These are phyloP conservation scores for Kwoniella sp. DNA, from an alignment of 768 basidiomycete species.

Conservation along the genomic window DNA sequence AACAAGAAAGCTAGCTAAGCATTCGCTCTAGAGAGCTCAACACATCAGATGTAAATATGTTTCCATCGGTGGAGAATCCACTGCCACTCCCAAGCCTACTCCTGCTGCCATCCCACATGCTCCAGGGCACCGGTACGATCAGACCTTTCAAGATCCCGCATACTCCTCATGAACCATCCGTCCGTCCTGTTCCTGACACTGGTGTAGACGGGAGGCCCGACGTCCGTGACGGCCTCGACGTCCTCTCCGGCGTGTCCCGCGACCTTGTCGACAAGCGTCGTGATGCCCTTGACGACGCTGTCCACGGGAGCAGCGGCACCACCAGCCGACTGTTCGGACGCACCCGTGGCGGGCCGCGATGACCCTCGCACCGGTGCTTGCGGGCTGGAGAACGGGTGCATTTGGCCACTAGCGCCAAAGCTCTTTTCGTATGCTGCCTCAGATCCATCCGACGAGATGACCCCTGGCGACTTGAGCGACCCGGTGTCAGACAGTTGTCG, in stretches of 20 bases:
- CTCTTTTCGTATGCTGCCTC: constrained; percentile 16
- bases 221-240: constrained; percentile 1
- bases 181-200: constrained; percentile 16
- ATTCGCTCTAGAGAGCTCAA: too few relatives aligned
- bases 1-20: background rate
- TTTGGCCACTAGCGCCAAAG: constrained; percentile 7
- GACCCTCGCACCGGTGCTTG: constrained; percentile 9
- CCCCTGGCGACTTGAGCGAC: constrained; percentile 6
- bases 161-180: constrained; percentile 33
- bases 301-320: constrained; percentile 9
- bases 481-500: constrained; percentile 6
- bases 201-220: constrained; percentile 14
- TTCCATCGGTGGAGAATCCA: too few relatives aligned
- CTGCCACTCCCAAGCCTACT: background rate
- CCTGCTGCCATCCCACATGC: constrained; percentile 13
- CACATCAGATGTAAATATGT: too few relatives aligned
- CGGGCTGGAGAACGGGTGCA: constrained; percentile 2
- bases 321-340: constrained; percentile 9
- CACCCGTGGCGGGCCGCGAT: constrained; percentile 8
- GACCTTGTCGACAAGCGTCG: constrained; percentile 17
- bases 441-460: constrained; percentile 10
- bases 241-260: constrained; percentile 8
- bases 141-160: constrained; percentile 27
- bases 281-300: constrained; percentile 18
- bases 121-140: constrained; percentile 13